These are phyloP conservation scores for Talaromyces marneffei DNA, from an alignment of 2,329 filamentous ascomycete species.

Conservation along the genomic window DNA sequence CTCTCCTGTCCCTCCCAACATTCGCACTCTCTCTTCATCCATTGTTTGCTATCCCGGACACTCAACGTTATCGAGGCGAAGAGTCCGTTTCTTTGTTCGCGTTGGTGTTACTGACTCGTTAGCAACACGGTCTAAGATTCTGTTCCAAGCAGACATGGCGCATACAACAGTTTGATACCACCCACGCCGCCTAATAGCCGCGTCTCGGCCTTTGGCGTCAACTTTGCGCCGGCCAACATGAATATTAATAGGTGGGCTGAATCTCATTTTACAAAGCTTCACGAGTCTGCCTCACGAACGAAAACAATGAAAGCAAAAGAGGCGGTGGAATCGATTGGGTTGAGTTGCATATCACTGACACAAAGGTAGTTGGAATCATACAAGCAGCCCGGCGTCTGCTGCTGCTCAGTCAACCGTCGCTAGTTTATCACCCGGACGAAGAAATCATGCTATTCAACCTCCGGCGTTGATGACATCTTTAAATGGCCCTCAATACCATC, in stretches of 20 bases:
- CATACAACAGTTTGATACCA: constrained; percentile 14
- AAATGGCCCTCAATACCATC: constrained; percentile 30
- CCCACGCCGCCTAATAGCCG: constrained; percentile 25
- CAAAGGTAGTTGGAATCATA: constrained; percentile 10
- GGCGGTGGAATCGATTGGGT: not conserved
- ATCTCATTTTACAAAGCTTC: constrained; percentile 13
- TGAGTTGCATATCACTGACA: constrained; percentile 4
- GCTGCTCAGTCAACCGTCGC: constrained; percentile 15
- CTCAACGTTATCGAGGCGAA: not conserved
- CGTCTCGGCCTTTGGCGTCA: constrained; percentile 22
- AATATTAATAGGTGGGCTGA: constrained; percentile 37
- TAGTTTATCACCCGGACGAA: constrained; percentile 35
- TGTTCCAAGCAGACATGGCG: constrained; percentile 18
- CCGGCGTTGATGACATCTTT: constrained; percentile 40
- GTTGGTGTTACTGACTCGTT: constrained; percentile 4
- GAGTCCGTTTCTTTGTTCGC: not conserved
- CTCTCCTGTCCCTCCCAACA: constrained; percentile 5
- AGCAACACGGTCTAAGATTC: not conserved
- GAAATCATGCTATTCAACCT: constrained; percentile 39
- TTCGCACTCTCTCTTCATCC: constrained; percentile 12
- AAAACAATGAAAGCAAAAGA: not conserved
- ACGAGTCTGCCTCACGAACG: not conserved
- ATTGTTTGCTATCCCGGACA: constrained; percentile 7
- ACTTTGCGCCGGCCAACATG: constrained; percentile 17
- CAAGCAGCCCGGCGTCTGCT: constrained; percentile 8